A percentile compares a stretch with the other conserved stretches of the same genome.
Evolutionary conservation across 495 filamentous ascomycete species (phyloP).

Genomic region (Penicillium coffeae): DNA sequence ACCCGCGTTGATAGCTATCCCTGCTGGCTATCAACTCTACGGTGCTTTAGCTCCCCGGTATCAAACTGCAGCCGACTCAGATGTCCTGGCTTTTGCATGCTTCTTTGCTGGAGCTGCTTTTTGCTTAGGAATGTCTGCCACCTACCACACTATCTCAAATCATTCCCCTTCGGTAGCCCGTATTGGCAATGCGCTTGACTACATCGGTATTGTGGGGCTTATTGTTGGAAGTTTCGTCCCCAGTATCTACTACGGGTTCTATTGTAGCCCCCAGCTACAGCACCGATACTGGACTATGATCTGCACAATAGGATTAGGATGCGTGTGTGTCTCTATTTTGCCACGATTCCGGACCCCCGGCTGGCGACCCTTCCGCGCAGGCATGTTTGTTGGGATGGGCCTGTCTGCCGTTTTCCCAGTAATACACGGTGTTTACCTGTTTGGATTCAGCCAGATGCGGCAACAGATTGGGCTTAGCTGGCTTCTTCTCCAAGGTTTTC

Average conservation of each 20-base stretch:
- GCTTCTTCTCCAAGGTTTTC: slow-evolving; percentile 71
- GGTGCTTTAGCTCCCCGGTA: slow-evolving; percentile 60
- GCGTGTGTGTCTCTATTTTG: slow-evolving; percentile 67
- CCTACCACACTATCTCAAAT: slow-evolving; percentile 69
- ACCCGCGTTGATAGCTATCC: slow-evolving; percentile 37
- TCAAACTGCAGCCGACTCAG: slow-evolving; percentile 55
- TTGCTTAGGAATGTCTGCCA: slow-evolving; percentile 83
- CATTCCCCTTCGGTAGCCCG: slow-evolving; percentile 57
- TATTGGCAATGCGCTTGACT: slow-evolving; percentile 76
- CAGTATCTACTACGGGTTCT: slow-evolving; percentile 83
- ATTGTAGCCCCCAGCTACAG: slow-evolving; percentile 58
- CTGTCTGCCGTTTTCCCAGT: slow-evolving; percentile 79
- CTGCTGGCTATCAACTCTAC: slow-evolving; percentile 43
- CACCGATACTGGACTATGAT: slow-evolving; percentile 77
- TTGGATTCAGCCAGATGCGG: slow-evolving; percentile 54
- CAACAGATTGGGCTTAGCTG: slow-evolving; percentile 77
- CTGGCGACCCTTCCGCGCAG: slow-evolving; percentile 80
- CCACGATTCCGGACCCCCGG: slow-evolving; percentile 77
- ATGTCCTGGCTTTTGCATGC: slow-evolving; percentile 68
- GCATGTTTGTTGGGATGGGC: slow-evolving; percentile 89
- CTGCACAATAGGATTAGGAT: slow-evolving; percentile 67
- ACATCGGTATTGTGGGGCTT: slow-evolving; percentile 83
- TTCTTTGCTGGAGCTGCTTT: slow-evolving; percentile 74
- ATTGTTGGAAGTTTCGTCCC: slow-evolving; percentile 88
- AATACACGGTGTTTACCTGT: slow-evolving; percentile 64